Evolutionary conservation across 768 basidiomycete species (phyloP), one percentile per base, ranked within the genome.

Genomic region (Strobilomyces confusus): DNA sequence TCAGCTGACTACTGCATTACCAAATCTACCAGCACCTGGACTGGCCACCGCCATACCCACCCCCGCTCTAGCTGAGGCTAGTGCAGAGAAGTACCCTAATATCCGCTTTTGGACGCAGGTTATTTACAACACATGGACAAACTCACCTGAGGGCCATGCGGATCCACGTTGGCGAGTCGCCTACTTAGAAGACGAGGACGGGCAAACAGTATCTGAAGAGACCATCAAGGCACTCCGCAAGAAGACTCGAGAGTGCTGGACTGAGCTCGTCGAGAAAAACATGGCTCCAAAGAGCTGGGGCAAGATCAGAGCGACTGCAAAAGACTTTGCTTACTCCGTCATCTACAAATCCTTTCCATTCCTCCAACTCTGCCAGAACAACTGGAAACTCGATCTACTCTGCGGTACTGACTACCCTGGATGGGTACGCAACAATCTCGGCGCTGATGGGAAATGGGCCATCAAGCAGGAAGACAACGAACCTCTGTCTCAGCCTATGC

Each of bases 251-350:
- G 26, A n/a, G 1, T 23, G 48, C 15, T 57, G 48, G 56, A 20
- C 38, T 1, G 41, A 57, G 11, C 56, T 57, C 2, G 22, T 46
- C 1, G 12, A 0, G 5, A 42, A 43, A 14, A 13, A 6, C 1
- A 46, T 25, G 32, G 52, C 51, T 17, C 49, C 52, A 13, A 46
- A 50, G 44, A 49, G 33, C 22, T 54, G 56, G 56, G 52, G 52
- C 0, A 54, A 57, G 37, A 40, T 40, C 3, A 50, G 3, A 1
- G 3, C 48, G 3, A 37, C 51, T 4, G 26, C 25, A 0, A 48
- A 48, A n/a, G 41, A 56, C 2, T 1, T 37, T 1, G 23, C 47
- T 9, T 44, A 33, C 4, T 5, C 9, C 0, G 0, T 4, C 1
- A 6, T 5, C 0, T 56, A 56, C 41, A 56, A 51, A 13, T 5